Percentiles rank a stretch among this genome's conserved stretches.
Conservation (phyloP, 306 rosid species). For the Malus asiatica region DNA sequence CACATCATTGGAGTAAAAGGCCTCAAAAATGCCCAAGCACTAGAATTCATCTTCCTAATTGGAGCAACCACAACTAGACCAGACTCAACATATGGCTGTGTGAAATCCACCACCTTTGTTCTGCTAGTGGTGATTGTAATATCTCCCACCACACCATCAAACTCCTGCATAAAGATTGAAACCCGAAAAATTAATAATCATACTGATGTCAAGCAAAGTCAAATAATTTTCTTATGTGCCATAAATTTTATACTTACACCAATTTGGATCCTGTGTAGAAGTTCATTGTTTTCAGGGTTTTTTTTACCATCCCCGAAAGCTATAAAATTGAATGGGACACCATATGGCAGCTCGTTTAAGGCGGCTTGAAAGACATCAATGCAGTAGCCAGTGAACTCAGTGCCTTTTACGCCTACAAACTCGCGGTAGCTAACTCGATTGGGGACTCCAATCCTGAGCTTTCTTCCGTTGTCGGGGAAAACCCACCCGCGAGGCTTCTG, state of each 20-base stretch:
- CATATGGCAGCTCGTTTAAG: slow-evolving; percentile 11
- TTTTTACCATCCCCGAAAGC: slow-evolving; percentile 25
- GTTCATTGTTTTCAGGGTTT: slow-evolving; percentile 6
- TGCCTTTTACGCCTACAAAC: slow-evolving; percentile 13
- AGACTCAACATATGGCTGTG: slow-evolving; percentile 32
- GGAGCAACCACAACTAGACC: slow-evolving; percentile 79
- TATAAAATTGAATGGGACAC: slow-evolving; percentile 17
- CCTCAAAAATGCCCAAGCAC: slow-evolving; percentile 24
- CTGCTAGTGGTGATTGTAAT: slow-evolving; percentile 21
- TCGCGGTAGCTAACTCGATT: background rate
- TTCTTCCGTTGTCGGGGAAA: slow-evolving; percentile 15
- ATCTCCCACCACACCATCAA: slow-evolving; percentile 18
- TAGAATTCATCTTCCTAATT: slow-evolving; percentile 9
- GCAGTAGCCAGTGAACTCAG: slow-evolving; percentile 18
- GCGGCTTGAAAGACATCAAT: slow-evolving; percentile 36
- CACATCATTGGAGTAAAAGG: slow-evolving; percentile 59
- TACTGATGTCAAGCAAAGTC: background rate
- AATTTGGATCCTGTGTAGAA: slow-evolving; percentile 9
- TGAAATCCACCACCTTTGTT: slow-evolving; percentile 23
- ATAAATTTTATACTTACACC: slow-evolving; percentile 18
- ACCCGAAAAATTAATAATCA: background rate
- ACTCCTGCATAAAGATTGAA: background rate
- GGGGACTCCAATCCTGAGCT: slow-evolving; percentile 19
- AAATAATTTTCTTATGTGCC: background rate
- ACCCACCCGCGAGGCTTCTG: slow-evolving; percentile 27